A percentile compares a stretch with the other conserved stretches of the same genome.
These are phyloP conservation scores for Mycena crocata DNA, from an alignment of 768 basidiomycete species.

Conservation along the genomic window DNA sequence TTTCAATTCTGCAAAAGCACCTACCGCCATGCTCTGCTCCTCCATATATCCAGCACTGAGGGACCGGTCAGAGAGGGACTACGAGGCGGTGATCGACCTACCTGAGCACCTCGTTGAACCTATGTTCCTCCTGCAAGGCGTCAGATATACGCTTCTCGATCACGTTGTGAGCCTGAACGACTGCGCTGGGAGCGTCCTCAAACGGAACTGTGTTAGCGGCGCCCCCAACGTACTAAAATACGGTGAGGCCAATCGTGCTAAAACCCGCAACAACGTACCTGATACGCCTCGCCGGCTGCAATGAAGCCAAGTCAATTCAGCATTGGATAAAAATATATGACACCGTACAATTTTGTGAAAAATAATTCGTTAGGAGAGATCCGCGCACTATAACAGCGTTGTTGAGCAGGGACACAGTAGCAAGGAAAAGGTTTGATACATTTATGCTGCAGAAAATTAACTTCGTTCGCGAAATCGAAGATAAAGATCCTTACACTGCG, in stretches of 20 bases:
- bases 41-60: conserved; percentile 85
- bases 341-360: conserved; percentile 83
- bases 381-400: conserved; percentile 66
- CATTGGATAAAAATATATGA: background rate
- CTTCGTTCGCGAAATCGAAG: background rate
- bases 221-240: conserved; percentile 77
- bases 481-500: conserved; percentile 60
- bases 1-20: conserved; percentile 29
- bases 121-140: conserved; percentile 51
- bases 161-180: conserved; percentile 65
- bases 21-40: conserved; percentile 84
- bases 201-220: conserved; percentile 80
- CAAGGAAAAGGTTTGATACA: conserved; percentile 50
- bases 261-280: conserved; percentile 53
- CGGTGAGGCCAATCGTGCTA: background rate
- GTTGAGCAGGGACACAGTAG: background rate
- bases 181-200: conserved; percentile 66
- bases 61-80: conserved; percentile 6
- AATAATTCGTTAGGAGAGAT: conserved; percentile 79
- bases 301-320: conserved; percentile 7
- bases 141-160: conserved; percentile 66
- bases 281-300: conserved; percentile 83
- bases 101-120: conserved; percentile 85
- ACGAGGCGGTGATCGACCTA: conserved; percentile 28
- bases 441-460: conserved; percentile 65